phyloP scores from a whole-genome alignment of 192 early-diverging fungal genomes.

The Geranomyces variabilis region DNA sequence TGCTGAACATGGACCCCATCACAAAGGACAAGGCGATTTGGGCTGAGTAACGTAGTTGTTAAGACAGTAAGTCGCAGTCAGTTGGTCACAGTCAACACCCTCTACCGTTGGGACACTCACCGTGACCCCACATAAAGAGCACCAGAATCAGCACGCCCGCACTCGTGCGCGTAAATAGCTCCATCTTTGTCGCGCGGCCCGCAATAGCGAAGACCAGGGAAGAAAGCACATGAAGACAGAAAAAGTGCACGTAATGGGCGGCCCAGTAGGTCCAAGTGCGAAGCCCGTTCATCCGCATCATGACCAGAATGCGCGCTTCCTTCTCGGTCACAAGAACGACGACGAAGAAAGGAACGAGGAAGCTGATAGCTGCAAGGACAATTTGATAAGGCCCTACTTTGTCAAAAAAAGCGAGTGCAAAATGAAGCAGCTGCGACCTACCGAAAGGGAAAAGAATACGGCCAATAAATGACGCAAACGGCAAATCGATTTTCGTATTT shows the following conservation, averaged over 20 bases:
- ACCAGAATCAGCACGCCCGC: conserved; percentile 56
- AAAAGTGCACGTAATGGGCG: conserved; percentile 63
- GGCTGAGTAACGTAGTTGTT: neutral
- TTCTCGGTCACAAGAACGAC: conserved; percentile 66
- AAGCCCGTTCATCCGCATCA: conserved; percentile 47
- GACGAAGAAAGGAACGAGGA: conserved; percentile 57
- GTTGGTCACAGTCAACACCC: neutral
- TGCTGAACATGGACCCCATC: conserved; percentile 64
- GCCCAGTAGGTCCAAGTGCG: conserved; percentile 62
- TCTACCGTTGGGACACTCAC: conserved; percentile 2
- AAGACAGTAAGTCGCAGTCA: too few species aligned
- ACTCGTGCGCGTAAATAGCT: conserved; percentile 63
- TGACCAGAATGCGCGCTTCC: conserved; percentile 65
- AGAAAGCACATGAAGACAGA: conserved; percentile 62
- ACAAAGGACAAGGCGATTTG: conserved; percentile 67
- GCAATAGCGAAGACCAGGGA: conserved; percentile 62
- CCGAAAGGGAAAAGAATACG: conserved; percentile 72
- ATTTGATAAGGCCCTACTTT: too few species aligned
- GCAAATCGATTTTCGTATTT: conserved; percentile 48
- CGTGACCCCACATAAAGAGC: conserved; percentile 68
- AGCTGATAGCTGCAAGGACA: conserved; percentile 46
- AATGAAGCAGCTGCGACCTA: too few species aligned
- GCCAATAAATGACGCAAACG: conserved; percentile 63
- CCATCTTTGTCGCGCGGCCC: conserved; percentile 58
- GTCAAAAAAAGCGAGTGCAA: too few species aligned